Evolutionary conservation across 495 filamentous ascomycete genomes (phyloP).

Genomic region (Xylaria scruposa): DNA sequence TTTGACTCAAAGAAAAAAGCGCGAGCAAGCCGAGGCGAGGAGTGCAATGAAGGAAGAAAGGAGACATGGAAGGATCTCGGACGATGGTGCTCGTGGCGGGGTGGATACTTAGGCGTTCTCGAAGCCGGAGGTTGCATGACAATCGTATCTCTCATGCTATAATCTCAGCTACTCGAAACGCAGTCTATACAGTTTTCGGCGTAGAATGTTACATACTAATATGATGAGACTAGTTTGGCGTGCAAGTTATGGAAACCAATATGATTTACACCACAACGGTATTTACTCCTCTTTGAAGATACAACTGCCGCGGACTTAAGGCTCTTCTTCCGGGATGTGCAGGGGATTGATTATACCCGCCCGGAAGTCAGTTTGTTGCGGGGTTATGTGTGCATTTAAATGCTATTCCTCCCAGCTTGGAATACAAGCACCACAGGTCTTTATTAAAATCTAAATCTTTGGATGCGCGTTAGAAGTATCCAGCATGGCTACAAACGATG

Average conservation of each 20-base stretch:
- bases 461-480: neutral
- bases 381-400: conserved; percentile 1
- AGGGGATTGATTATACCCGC: conserved; percentile 19
- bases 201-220: neutral
- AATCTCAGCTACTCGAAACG: neutral
- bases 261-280: neutral
- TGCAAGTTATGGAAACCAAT: neutral
- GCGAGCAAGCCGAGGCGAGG: conserved; percentile 21
- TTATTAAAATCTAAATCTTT: neutral
- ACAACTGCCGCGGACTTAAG: conserved; percentile 15
- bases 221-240: neutral
- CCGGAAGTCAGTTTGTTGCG: neutral
- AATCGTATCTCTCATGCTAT: neutral
- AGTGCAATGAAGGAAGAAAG: conserved; percentile 16
- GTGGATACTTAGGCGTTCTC: conserved; percentile 18
- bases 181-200: neutral
- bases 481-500: neutral
- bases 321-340: neutral
- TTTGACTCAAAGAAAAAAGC: conserved; percentile 19
- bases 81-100: conserved; percentile 2
- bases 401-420: neutral
- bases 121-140: neutral
- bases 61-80: conserved; percentile 18
- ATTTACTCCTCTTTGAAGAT: neutral
- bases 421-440: neutral